A percentile compares a stretch with the other conserved stretches of the same genome.
phyloP scores from a whole-genome alignment of 768 basidiomycete genomes.

The Podaxis sp. region DNA sequence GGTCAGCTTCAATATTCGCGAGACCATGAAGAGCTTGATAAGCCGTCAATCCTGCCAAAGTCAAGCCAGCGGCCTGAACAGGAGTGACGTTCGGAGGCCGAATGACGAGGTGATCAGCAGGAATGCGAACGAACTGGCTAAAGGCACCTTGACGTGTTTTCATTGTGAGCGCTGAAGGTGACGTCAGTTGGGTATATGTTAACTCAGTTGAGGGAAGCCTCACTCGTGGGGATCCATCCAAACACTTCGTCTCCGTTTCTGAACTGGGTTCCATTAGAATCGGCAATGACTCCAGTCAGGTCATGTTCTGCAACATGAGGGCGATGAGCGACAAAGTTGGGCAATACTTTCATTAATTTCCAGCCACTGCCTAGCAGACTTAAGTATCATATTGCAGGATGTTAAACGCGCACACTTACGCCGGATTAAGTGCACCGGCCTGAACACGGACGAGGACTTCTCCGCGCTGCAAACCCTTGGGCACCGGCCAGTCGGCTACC shows the following conservation, averaged over 20 bases:
- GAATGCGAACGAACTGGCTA: constrained; percentile 54
- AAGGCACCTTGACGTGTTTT: constrained; percentile 54
- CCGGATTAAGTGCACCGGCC: constrained; percentile 64
- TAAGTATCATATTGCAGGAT: background rate
- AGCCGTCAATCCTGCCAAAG: constrained; percentile 59
- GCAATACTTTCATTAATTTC: constrained; percentile 52
- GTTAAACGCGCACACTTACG: constrained; percentile 37
- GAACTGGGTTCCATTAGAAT: constrained; percentile 52
- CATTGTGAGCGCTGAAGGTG: constrained; percentile 23
- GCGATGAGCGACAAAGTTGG: constrained; percentile 44
- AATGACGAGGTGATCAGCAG: constrained; percentile 35
- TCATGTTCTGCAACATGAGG: constrained; percentile 63
- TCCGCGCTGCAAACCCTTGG: constrained; percentile 31
- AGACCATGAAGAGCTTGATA: constrained; percentile 51
- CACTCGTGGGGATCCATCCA: constrained; percentile 46
- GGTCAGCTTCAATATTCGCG: constrained; percentile 53
- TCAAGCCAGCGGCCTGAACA: constrained; percentile 60
- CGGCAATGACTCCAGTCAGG: constrained; percentile 60
- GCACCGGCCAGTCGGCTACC: constrained; percentile 36
- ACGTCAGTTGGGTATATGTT: background rate
- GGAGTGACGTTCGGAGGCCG: constrained; percentile 53
- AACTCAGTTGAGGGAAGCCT: background rate
- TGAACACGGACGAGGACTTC: constrained; percentile 38
- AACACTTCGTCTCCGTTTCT: constrained; percentile 63
- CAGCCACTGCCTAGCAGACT: constrained; percentile 43